phyloP scores from a whole-genome alignment of 768 basidiomycete species.

The Sarcodon sp. region DNA sequence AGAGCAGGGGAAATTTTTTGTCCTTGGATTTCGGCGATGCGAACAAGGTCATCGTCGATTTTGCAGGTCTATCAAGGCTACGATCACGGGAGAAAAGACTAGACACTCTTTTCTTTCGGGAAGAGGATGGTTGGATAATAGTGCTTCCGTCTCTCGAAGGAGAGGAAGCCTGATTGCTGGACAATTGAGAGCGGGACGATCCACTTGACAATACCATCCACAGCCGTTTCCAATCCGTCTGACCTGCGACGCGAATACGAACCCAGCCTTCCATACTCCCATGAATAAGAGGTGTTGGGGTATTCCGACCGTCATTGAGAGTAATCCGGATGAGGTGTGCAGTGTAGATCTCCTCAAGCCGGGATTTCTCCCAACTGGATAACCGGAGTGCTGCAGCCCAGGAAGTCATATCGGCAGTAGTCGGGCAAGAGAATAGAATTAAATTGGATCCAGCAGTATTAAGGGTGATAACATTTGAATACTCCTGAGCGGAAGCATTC shows the following conservation, averaged over 20 bases:
- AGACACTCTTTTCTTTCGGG: conserved; percentile 46
- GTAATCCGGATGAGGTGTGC: conserved; percentile 82
- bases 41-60: conserved; percentile 44
- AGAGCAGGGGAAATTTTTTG: conserved; percentile 58
- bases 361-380: conserved; percentile 88
- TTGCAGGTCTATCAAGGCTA: conserved; percentile 12
- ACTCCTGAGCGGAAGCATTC: conserved; percentile 39
- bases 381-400: conserved; percentile 91
- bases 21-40: conserved; percentile 58
- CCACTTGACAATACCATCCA: conserved; percentile 68
- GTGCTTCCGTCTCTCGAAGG: conserved; percentile 12
- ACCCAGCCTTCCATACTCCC: conserved; percentile 89
- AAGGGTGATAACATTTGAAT: conserved; percentile 73
- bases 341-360: conserved; percentile 95
- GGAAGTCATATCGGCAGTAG: conserved; percentile 53
- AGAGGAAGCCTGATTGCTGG: conserved; percentile 14
- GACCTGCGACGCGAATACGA: conserved; percentile 84
- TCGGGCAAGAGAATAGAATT: conserved; percentile 77
- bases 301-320: conserved; percentile 38
- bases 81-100: conserved; percentile 49
- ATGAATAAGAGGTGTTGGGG: conserved; percentile 49
- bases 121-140: conserved; percentile 9
- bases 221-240: conserved; percentile 89
- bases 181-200: conserved; percentile 12
- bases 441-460: conserved; percentile 93